Base-by-base conservation (phyloP, 2,329 filamentous ascomycete genomes). In the Cordyceps cateniannulata region DNA sequence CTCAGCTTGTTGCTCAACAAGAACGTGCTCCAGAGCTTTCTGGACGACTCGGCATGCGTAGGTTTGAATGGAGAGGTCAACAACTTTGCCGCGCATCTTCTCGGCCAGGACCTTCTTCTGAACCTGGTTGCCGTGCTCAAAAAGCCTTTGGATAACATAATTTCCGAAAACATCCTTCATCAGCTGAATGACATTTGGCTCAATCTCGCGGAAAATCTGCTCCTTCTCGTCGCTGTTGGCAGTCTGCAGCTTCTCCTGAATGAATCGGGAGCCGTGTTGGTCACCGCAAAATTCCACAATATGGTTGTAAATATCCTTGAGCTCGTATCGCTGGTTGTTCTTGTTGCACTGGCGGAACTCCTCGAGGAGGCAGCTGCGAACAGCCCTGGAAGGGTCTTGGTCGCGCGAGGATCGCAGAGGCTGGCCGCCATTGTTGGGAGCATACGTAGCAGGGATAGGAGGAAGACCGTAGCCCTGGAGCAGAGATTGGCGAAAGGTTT, bases 141-240 rank as follows among this genome's bases (percentile, higher is more conserved):
- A 97, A 71, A 98, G 87, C 72, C 97, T 98, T 70, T 99, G 95
- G 44, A 98, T 93, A 40, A 99, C 95, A 70, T 98, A 99, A 73
- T 99, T 99, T 59, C 95, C 95, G 70, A 97, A 99, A 0, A 98
- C 88, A 72, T 98, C 95, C 50, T 88, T 93, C 91, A 96, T 97
- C 52, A 99, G 78, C 69, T 93, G 91, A 32, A 96, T 75, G 1
- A 89, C 86, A 66, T 99, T 95, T 1, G 86, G 84, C 67, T 90
- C 84, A 50, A 99, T 91, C 73, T 98, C 95, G 0, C 82, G 80
- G 77, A 97, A 98, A 0, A 98, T 84, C 60, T 87, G 87, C 35
- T 96, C 91, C 75, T 97, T 98, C 70, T 97, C 93, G 63, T 98
- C 95, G 68, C 92, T 96, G 71, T 96, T 97, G 60, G 95, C 95